Evolutionary conservation across 148 eudicot genomes (phyloP).

Genomic region (Hydrangea macrophylla): DNA sequence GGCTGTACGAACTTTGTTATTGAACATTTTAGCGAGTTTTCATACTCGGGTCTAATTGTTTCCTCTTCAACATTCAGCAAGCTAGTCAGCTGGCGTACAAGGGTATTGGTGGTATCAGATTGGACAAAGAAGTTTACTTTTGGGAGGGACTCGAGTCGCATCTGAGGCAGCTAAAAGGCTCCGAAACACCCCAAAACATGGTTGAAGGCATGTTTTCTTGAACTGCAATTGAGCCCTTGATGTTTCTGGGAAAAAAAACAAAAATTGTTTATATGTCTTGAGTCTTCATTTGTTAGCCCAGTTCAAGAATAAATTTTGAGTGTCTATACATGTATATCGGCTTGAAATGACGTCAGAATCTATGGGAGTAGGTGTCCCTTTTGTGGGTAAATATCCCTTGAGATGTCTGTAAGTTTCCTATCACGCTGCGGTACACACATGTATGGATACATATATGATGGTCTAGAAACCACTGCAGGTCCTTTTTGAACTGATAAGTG

Average conservation of each 20-base stretch:
- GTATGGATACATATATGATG: too few species aligned
- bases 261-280: not conserved
- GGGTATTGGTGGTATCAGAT: conserved; percentile 71
- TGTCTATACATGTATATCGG: too few species aligned
- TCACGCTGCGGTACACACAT: too few species aligned
- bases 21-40: not conserved
- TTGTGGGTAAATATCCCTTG: too few species aligned
- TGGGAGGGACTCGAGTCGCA: conserved; percentile 84
- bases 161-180: conserved; percentile 16
- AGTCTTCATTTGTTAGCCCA: not conserved
- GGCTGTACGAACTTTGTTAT: not conserved
- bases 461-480: too few species aligned
- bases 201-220: not conserved
- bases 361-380: too few species aligned
- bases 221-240: not conserved
- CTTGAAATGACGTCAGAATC: too few species aligned
- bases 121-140: conserved; percentile 73
- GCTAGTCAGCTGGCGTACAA: conserved; percentile 89
- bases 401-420: too few species aligned
- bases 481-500: too few species aligned
- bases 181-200: not conserved
- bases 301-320: not conserved
- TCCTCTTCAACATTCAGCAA: conserved; percentile 43
- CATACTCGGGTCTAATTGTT: not conserved
- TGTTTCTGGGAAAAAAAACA: not conserved